A percentile compares a stretch with the other conserved stretches of the same genome.
Conservation (phyloP, 1,284 basidiomycete species). For the Laetiporus sulphureus region DNA sequence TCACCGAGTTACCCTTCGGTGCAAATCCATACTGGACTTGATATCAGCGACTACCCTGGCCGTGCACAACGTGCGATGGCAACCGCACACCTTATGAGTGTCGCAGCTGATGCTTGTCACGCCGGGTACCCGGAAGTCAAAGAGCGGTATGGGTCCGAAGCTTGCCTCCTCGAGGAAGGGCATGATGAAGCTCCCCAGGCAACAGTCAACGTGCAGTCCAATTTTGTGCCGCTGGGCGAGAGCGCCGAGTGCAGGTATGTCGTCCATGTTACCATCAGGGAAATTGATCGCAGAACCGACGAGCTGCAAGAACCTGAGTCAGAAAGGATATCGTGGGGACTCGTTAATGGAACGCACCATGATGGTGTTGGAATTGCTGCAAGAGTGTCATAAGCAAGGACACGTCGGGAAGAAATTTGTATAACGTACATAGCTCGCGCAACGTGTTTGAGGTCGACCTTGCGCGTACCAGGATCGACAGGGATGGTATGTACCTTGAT, state of each 20-base stretch:
- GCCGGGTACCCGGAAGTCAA: conserved; percentile 87
- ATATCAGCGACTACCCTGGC: not conserved
- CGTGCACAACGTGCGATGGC: not conserved
- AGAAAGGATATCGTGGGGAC: not conserved
- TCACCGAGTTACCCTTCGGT: conserved; percentile 90
- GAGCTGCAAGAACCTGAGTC: conserved; percentile 39
- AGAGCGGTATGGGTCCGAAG: conserved; percentile 34
- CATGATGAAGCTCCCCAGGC: conserved; percentile 88
- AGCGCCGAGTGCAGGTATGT: conserved; percentile 75
- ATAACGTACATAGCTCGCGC: conserved; percentile 76
- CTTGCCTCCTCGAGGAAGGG: conserved; percentile 73
- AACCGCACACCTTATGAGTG: conserved; percentile 70
- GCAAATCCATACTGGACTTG: conserved; percentile 67
- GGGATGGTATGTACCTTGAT: conserved; percentile 90
- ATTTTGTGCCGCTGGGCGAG: conserved; percentile 76
- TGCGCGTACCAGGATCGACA: conserved; percentile 77
- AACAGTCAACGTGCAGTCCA: conserved; percentile 92
- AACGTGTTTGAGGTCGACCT: conserved; percentile 75
- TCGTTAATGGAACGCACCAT: conserved; percentile 39
- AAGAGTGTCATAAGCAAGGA: not conserved
- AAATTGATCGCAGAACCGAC: conserved; percentile 92
- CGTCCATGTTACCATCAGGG: conserved; percentile 87
- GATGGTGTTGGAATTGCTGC: conserved; percentile 77
- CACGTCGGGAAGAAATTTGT: not conserved
- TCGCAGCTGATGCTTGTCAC: conserved; percentile 91